These are phyloP conservation scores for Pythium coloratum DNA, from an alignment of 352 stramenopile genomes.

Conservation along the genomic window DNA sequence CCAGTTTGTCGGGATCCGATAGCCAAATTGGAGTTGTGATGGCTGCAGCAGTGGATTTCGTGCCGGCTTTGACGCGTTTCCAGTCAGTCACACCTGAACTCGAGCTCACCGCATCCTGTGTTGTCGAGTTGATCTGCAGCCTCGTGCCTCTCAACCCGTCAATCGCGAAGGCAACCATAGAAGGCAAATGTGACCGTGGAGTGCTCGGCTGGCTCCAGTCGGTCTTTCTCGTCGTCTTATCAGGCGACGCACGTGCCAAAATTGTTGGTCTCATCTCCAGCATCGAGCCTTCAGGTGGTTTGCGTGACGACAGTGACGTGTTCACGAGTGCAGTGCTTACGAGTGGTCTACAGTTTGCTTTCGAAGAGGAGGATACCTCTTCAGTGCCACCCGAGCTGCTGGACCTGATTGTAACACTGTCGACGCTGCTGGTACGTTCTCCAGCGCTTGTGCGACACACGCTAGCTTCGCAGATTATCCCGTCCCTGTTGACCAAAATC, in stretches of 20 bases:
- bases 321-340: neutral
- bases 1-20: slow-evolving; percentile 4
- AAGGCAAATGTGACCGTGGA: neutral
- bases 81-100: neutral
- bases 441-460: slow-evolving; percentile 4
- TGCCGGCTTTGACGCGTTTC: neutral
- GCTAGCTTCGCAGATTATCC: neutral
- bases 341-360: neutral
- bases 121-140: slow-evolving; percentile 20
- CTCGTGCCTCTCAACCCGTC: slow-evolving; percentile 14
- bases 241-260: neutral
- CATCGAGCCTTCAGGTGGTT: neutral
- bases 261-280: neutral
- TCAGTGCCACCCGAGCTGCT: neutral
- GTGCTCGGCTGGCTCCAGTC: slow-evolving; percentile 3
- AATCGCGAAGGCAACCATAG: neutral
- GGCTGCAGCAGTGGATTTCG: neutral
- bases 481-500: slow-evolving; percentile 3
- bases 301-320: neutral
- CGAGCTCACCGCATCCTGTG: slow-evolving; percentile 1
- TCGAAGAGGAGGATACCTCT: neutral
- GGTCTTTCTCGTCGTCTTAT: neutral
- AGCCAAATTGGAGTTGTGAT: neutral
- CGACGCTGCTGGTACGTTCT: neutral
- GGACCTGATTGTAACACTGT: slow-evolving; percentile 13